A percentile compares a stretch with the other conserved stretches of the same genome.
Evolutionary conservation across 208 protist species (phyloP).

Genomic region (Trypanosoma boissoni): DNA sequence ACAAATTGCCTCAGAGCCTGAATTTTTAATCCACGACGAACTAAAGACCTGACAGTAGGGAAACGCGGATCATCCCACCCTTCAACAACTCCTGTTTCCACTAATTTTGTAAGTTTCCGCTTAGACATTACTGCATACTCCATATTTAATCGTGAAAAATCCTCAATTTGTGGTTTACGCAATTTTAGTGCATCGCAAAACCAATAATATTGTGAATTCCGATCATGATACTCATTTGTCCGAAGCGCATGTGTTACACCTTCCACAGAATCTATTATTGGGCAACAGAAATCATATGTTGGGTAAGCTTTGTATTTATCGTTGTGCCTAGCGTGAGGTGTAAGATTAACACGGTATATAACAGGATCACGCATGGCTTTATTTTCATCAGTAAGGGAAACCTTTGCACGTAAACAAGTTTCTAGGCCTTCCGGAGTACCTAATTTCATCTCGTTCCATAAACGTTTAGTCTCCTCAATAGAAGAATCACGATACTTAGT

Average conservation of each 20-base stretch:
- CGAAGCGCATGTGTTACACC: constrained; percentile 98
- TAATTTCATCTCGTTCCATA: constrained; percentile 96
- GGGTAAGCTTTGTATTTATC: constrained; percentile 95
- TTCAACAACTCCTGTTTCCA: constrained; percentile 94
- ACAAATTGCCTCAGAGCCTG: constrained; percentile 96
- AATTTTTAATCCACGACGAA: constrained; percentile 97
- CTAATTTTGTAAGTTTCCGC: constrained; percentile 97
- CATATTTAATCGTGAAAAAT: constrained; percentile 99
- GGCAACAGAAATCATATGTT: constrained; percentile 99
- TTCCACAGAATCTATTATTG: constrained; percentile 98
- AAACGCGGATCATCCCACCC: constrained; percentile 99
- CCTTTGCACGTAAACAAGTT: constrained; percentile 97
- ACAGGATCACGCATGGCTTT: constrained; percentile 97
- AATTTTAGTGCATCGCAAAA: constrained; percentile 92
- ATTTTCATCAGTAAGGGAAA: constrained; percentile 95
- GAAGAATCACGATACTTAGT: constrained; percentile 83
- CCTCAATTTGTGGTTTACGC: constrained; percentile 89
- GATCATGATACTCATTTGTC: constrained; percentile 98
- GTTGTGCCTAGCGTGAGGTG: constrained; percentile 91
- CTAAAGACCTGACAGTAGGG: constrained; percentile 96
- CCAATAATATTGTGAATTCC: constrained; percentile 97
- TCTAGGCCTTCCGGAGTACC: constrained; percentile 82
- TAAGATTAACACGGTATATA: constrained; percentile 95
- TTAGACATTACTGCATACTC: constrained; percentile 98
- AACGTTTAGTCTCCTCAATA: constrained; percentile 94